Base-by-base conservation (phyloP, 257 asterid genomes). In the Coffea eugenioides region DNA sequence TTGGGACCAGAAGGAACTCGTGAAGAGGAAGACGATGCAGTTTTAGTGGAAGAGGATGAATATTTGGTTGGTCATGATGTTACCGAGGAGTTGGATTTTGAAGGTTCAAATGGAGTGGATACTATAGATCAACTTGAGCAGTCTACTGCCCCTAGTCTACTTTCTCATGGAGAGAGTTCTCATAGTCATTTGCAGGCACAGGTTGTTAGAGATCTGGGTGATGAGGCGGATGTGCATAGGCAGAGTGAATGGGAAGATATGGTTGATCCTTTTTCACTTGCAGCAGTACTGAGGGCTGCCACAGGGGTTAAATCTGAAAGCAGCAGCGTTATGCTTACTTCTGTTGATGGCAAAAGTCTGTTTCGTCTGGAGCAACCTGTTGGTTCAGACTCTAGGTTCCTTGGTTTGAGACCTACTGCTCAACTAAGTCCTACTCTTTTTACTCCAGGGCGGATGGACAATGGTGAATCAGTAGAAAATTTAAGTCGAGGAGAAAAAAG, bases 401-500 rank as follows among this genome's bases (percentile, higher is more conserved):
- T 18, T 61, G 76, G 85, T 54, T 39, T 74, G 20, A 68, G 77
- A 62, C 82, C 86, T 80, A 67, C 46, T 57, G 39, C 75, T 75
- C 83, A 70, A 77, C 86, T 79, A 11, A 80, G 48, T 71, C 78
- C 12, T 41, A 67, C 79, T 8, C 57, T 70, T 15, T 69, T 52
- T 52, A 81, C 73, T 76, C 52, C 62, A 0, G 75, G 62, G 27
- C 51, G 52, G 9, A 70, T 64, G 2, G 51, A 56, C 43, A 25
- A 25, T 74, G 79, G 76, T 77, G 87, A 80, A 75, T 59, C 83
- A 48, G 81, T 77, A 51, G 86, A 83, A 74, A 36, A 75, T 51
- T 59, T 80, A 65, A 85, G 83, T 78, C 86, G 65, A 79, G 84
- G 61, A 76, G 90, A 90, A 82, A 87, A 75, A 82, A 68, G 80